Percentiles rank a stretch among this genome's conserved stretches.
Evolutionary conservation across 345 rosid genomes (phyloP).

Genomic region (Diplotaxis tenuifolia): DNA sequence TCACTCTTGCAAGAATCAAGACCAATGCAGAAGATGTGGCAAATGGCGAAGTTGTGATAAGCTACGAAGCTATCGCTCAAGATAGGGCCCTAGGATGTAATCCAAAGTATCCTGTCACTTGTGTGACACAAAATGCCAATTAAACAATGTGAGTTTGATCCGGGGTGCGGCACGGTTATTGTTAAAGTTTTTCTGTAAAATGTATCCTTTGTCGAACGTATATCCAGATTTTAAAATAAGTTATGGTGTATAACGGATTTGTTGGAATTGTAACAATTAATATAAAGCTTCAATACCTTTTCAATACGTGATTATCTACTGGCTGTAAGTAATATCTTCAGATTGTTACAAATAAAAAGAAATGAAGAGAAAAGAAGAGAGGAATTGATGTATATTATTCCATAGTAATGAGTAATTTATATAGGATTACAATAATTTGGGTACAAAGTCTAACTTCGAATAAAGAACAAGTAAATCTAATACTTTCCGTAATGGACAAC

Average conservation of each 20-base stretch:
- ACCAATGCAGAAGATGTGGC: conserved; percentile 24
- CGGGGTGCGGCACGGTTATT: not conserved
- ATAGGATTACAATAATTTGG: no score
- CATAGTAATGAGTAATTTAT: no score
- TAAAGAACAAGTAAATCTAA: no score
- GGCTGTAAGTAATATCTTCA: not conserved
- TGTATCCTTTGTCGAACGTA: not conserved
- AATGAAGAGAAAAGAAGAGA: no score
- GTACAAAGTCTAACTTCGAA: no score
- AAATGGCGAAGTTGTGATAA: conserved; percentile 25
- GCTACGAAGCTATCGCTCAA: not conserved
- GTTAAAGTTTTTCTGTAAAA: not conserved
- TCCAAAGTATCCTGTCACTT: conserved; percentile 1
- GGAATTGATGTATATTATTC: no score
- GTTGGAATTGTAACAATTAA: not conserved
- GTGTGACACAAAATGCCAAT: not conserved
- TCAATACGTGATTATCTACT: not conserved
- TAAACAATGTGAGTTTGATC: conserved; percentile 6
- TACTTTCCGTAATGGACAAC: no score
- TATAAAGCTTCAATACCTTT: not conserved
- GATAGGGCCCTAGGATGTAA: conserved; percentile 28
- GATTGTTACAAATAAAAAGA: no score
- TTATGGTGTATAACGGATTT: not conserved
- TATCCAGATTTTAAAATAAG: not conserved
- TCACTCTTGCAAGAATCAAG: conserved; percentile 25